These are phyloP conservation scores for Ceratocystis destructans DNA, from an alignment of 2,329 filamentous ascomycete species.

Conservation along the genomic window DNA sequence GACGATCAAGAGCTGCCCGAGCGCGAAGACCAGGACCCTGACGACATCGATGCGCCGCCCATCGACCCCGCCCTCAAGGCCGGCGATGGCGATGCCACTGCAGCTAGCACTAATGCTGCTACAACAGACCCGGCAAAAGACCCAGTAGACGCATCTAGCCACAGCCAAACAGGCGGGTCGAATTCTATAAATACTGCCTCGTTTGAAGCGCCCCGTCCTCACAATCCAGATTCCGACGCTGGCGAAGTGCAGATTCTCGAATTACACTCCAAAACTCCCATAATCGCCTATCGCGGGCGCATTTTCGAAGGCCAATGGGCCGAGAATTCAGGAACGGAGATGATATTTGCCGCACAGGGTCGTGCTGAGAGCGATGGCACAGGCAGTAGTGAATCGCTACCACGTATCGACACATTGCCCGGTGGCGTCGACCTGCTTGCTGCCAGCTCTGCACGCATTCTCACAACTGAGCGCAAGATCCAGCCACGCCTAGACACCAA, in stretches of 20 bases:
- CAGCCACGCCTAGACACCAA: conserved; percentile 30
- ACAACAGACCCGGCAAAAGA: not conserved
- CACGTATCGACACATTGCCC: conserved; percentile 37
- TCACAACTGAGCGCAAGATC: conserved; percentile 51
- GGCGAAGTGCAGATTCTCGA: conserved; percentile 65
- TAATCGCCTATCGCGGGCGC: conserved; percentile 66
- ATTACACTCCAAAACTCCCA: conserved; percentile 59
- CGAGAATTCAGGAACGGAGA: conserved; percentile 69
- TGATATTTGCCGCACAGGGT: conserved; percentile 49
- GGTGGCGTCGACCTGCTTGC: conserved; percentile 57
- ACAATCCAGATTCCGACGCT: conserved; percentile 6
- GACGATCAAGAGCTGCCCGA: conserved; percentile 26
- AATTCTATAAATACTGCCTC: not conserved
- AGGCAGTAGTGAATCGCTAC: conserved; percentile 27
- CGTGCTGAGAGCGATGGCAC: conserved; percentile 25
- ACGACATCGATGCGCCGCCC: conserved; percentile 11
- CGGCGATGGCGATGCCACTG: not conserved
- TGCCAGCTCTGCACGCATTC: conserved; percentile 55
- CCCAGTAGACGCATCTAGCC: conserved; percentile 3
- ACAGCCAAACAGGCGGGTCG: no score
- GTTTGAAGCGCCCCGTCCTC: not conserved
- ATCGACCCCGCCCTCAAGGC: not conserved
- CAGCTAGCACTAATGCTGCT: not conserved
- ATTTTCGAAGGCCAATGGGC: conserved; percentile 72
- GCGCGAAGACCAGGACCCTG: conserved; percentile 26